Percentiles rank a stretch among this genome's conserved stretches.
Conservation (phyloP, 176 grass and related monocot genomes). For the Paspalum vaginatum region DNA sequence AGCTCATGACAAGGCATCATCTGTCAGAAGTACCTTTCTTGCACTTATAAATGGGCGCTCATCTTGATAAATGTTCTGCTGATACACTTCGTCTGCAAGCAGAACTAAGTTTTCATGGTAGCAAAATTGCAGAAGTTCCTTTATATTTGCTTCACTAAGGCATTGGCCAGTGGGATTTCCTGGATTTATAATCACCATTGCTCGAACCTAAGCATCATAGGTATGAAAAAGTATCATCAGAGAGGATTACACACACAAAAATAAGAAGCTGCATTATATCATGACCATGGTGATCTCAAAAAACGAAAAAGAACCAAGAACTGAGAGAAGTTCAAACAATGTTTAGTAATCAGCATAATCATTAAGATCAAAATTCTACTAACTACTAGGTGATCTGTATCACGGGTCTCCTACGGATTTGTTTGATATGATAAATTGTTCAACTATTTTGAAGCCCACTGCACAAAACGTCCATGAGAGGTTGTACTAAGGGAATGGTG, state of each 20-base stretch:
- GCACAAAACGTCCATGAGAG: background rate
- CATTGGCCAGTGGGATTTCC: constrained; percentile 99
- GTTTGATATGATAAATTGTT: constrained; percentile 6
- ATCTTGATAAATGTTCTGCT: constrained; percentile 97
- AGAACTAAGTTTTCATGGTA: constrained; percentile 83
- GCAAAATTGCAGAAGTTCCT: constrained; percentile 82
- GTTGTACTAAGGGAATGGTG: background rate
- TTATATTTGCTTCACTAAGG: constrained; percentile 86
- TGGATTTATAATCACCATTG: constrained; percentile 99
- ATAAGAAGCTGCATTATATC: background rate
- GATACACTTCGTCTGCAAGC: constrained; percentile 99
- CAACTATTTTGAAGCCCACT: constrained; percentile 10
- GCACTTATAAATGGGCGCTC: constrained; percentile 92
- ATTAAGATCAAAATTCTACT: background rate
- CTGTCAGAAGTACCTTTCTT: constrained; percentile 61
- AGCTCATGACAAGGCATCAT: constrained; percentile 10
- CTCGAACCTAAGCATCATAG: constrained; percentile 66
- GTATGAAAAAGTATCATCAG: background rate
- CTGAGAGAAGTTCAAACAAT: constrained; percentile 11
- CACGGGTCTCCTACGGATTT: constrained; percentile 3
- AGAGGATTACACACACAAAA: background rate
- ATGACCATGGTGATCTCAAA: background rate
- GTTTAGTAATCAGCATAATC: constrained; percentile 21
- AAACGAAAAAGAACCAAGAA: constrained; percentile 10
- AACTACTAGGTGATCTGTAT: background rate